phyloP scores from a whole-genome alignment of 2,329 filamentous ascomycete species.

The Talaromyces atroroseus region DNA sequence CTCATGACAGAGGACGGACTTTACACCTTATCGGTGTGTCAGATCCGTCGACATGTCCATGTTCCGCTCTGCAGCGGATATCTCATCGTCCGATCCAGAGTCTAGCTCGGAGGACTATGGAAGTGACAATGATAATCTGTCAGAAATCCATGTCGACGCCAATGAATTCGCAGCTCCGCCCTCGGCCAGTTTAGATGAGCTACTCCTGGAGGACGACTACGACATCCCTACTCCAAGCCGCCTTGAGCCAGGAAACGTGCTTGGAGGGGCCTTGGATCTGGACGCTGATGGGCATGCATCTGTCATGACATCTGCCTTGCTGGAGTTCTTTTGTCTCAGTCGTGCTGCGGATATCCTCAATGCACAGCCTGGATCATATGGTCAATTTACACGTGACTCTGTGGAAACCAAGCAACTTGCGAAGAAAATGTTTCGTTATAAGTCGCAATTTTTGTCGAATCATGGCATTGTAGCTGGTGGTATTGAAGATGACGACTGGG shows the following conservation, averaged over 20 bases:
- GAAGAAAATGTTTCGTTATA: slow-evolving; percentile 36
- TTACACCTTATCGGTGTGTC: slow-evolving; percentile 1
- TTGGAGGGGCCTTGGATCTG: slow-evolving; percentile 20
- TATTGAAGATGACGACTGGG: slow-evolving; percentile 35
- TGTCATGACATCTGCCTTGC: slow-evolving; percentile 39
- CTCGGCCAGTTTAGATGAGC: slow-evolving; percentile 4
- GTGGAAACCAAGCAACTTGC: slow-evolving; percentile 40
- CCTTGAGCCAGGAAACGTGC: slow-evolving; percentile 15
- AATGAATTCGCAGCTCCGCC: not conserved
- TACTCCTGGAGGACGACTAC: slow-evolving; percentile 13
- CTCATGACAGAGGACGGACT: slow-evolving; percentile 5
- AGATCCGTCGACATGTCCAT: slow-evolving; percentile 31
- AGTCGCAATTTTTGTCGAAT: slow-evolving; percentile 38
- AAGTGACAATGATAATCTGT: slow-evolving; percentile 13
- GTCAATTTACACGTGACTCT: slow-evolving; percentile 35
- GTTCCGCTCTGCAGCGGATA: slow-evolving; percentile 35
- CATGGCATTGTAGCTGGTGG: slow-evolving; percentile 37
- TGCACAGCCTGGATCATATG: slow-evolving; percentile 29
- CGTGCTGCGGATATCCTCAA: slow-evolving; percentile 43
- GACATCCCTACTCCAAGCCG: slow-evolving; percentile 18
- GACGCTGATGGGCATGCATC: slow-evolving; percentile 35
- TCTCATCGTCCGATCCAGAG: slow-evolving; percentile 33
- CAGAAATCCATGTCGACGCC: slow-evolving; percentile 3
- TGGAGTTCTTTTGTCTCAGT: slow-evolving; percentile 42
- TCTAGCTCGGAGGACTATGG: slow-evolving; percentile 25